These are phyloP conservation scores for Hansfordia pulvinata DNA, from an alignment of 2,329 filamentous ascomycete genomes.

Conservation along the genomic window DNA sequence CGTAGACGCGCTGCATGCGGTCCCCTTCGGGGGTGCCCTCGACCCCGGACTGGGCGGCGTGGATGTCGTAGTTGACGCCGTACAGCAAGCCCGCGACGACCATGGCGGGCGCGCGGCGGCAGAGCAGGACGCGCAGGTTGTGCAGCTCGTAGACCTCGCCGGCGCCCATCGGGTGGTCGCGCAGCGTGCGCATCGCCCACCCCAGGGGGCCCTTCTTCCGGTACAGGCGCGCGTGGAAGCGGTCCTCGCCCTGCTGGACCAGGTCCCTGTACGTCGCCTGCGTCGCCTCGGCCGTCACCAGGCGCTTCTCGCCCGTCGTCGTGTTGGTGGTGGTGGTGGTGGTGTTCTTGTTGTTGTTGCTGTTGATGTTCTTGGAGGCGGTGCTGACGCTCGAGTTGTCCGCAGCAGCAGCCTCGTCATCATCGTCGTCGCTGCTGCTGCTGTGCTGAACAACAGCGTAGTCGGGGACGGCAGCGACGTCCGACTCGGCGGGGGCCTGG, in stretches of 20 bases:
- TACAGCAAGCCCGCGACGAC: constrained; percentile 52
- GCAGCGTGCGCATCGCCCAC: constrained; percentile 70
- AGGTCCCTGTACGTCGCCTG: constrained; percentile 50
- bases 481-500: constrained; percentile 34
- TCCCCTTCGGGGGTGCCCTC: constrained; percentile 58
- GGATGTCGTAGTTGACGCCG: constrained; percentile 71
- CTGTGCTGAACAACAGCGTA: constrained; percentile 65
- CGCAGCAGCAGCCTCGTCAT: background rate
- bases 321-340: constrained; percentile 11
- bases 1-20: constrained; percentile 58
- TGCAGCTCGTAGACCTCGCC: constrained; percentile 62
- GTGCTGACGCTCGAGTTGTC: constrained; percentile 6
- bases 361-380: constrained; percentile 18
- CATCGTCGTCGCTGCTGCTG: constrained; percentile 25
- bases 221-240: constrained; percentile 49
- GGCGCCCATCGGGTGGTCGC: constrained; percentile 57
- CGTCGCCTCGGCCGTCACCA: constrained; percentile 30
- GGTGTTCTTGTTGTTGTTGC: constrained; percentile 10
- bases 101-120: constrained; percentile 56
- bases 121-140: constrained; percentile 51
- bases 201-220: constrained; percentile 54
- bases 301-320: constrained; percentile 23
- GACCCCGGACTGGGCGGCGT: constrained; percentile 59
- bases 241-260: constrained; percentile 38
- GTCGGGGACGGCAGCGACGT: constrained; percentile 50